Conservation (phyloP, 192 early-diverging fungal genomes). For the Podila clonocystis region DNA sequence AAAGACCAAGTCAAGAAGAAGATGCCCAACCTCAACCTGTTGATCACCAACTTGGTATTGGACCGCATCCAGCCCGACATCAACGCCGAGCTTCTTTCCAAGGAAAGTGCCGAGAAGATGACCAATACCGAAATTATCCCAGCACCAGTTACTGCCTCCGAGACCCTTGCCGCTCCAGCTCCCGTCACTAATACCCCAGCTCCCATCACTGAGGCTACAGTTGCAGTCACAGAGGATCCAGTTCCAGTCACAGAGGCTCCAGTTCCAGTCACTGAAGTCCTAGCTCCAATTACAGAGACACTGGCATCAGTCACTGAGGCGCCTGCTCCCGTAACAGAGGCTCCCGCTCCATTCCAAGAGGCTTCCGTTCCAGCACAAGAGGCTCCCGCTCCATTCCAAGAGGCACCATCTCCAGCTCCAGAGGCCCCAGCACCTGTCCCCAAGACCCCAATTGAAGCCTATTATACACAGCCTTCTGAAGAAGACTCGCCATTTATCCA, state of each 20-base stretch:
- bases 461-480: not conserved
- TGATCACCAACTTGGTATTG: conserved; percentile 10
- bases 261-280: not conserved
- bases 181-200: not conserved
- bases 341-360: not conserved
- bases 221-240: not conserved
- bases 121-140: conserved; percentile 3
- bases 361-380: conserved; percentile 4
- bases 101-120: conserved; percentile 4
- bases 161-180: not conserved
- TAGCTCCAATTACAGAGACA: not conserved
- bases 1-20: conserved; percentile 22
- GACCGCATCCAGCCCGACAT: conserved; percentile 7
- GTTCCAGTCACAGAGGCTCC: not conserved
- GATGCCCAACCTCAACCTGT: conserved; percentile 8
- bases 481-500: not conserved
- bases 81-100: conserved; percentile 4
- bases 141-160: not conserved
- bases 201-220: not conserved
- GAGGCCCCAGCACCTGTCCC: not conserved
- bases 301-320: conserved; percentile 6
- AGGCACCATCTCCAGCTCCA: not conserved
- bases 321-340: not conserved
- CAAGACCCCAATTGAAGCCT: not conserved
- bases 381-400: conserved; percentile 8